Percentiles rank a stretch among this genome's conserved stretches.
Evolutionary conservation across 257 asterid genomes (phyloP).

Genomic region (Fraxinus quadrangulata): DNA sequence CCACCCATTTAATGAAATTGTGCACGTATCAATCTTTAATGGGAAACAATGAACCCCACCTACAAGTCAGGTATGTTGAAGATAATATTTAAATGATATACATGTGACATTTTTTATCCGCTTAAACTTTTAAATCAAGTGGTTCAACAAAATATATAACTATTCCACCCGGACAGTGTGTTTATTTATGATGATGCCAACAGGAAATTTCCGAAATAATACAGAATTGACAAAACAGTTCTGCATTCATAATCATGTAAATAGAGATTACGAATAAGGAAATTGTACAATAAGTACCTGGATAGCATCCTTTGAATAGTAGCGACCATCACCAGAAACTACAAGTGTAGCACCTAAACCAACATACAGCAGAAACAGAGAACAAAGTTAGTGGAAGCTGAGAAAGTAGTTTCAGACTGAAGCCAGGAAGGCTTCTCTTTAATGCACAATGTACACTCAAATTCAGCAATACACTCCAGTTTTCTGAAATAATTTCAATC

Average conservation of each 20-base stretch:
- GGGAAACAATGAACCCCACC: too few relatives aligned
- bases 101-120: not conserved
- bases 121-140: not conserved
- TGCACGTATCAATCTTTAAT: too few relatives aligned
- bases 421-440: constrained; percentile 9
- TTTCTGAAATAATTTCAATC: not conserved
- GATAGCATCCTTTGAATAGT: constrained; percentile 88
- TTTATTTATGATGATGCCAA: not conserved
- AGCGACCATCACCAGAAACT: constrained; percentile 99
- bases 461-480: not conserved
- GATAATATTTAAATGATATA: too few relatives aligned
- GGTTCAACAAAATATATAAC: not conserved
- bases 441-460: not conserved
- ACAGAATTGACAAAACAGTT: not conserved
- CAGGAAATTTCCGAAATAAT: not conserved
- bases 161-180: not conserved
- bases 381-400: not conserved
- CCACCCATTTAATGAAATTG: too few relatives aligned
- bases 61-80: too few relatives aligned
- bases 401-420: constrained; percentile 4
- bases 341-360: constrained; percentile 87
- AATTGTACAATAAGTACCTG: constrained; percentile 49
- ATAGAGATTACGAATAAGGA: not conserved
- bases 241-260: not conserved
- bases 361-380: constrained; percentile 19